These are phyloP conservation scores for Heritiera littoralis DNA, from an alignment of 345 rosid genomes.

Conservation along the genomic window DNA sequence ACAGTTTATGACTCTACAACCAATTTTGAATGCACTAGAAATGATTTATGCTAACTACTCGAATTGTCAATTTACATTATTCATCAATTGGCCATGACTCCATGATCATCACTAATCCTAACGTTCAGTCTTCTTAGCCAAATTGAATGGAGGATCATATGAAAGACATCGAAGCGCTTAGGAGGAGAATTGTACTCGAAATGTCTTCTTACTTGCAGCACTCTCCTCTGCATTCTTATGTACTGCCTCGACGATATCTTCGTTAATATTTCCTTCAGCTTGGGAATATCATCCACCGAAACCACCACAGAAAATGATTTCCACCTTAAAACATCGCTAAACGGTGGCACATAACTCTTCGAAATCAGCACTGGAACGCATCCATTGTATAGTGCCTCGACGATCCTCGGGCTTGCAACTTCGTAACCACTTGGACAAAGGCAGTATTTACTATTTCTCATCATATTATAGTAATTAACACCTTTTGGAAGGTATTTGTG, in stretches of 20 bases:
- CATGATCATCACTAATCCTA: constrained; percentile 35
- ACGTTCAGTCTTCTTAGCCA: constrained; percentile 87
- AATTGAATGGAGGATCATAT: constrained; percentile 91
- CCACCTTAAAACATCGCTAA: constrained; percentile 87
- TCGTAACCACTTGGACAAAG: constrained; percentile 93
- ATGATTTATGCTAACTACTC: too few species aligned
- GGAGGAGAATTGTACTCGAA: constrained; percentile 76
- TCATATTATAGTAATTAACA: constrained; percentile 66
- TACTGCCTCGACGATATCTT: constrained; percentile 66
- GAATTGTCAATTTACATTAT: too few species aligned
- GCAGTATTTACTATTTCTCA: constrained; percentile 84
- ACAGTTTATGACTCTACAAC: too few species aligned
- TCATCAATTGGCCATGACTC: not conserved
- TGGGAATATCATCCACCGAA: constrained; percentile 52
- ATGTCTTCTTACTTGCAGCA: constrained; percentile 30
- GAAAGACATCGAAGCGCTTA: constrained; percentile 79
- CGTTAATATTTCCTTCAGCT: constrained; percentile 55
- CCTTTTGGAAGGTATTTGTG: constrained; percentile 78
- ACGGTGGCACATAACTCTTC: constrained; percentile 80
- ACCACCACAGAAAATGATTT: constrained; percentile 68
- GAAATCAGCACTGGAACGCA: constrained; percentile 88
- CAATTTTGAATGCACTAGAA: too few species aligned
- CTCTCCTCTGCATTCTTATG: constrained; percentile 81
- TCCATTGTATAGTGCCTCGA: constrained; percentile 81
- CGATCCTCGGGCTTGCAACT: constrained; percentile 87